Conservation (phyloP, 129 eudicot species). For the Rutidosis leptorrhynchoides region DNA sequence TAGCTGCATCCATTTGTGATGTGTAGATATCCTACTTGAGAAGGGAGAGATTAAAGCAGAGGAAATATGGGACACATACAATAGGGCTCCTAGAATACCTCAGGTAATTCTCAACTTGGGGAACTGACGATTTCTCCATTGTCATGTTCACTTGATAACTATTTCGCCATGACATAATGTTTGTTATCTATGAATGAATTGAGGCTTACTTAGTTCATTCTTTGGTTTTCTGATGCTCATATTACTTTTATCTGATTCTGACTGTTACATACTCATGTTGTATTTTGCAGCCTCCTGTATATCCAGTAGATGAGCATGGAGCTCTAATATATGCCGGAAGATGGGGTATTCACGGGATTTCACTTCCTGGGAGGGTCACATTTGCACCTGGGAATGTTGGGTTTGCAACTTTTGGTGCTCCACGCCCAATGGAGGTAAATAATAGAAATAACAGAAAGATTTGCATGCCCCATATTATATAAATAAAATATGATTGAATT, state of each 20-base stretch:
- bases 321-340: slow-evolving; percentile 85
- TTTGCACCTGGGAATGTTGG: slow-evolving; percentile 96
- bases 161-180: not conserved
- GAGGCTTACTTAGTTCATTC: too few species aligned
- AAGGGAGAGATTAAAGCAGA: slow-evolving; percentile 73
- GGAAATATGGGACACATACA: slow-evolving; percentile 78
- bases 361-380: slow-evolving; percentile 92
- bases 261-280: too few species aligned
- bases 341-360: slow-evolving; percentile 91
- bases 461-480: too few species aligned
- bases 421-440: slow-evolving; percentile 95
- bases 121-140: too few species aligned
- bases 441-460: too few species aligned
- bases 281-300: slow-evolving; percentile 67
- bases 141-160: too few species aligned
- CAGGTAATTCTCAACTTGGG: slow-evolving; percentile 53
- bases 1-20: too few species aligned
- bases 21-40: slow-evolving; percentile 75
- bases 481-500: too few species aligned
- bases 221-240: too few species aligned
- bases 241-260: too few species aligned
- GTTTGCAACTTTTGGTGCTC: slow-evolving; percentile 93
- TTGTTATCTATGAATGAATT: too few species aligned
- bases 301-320: slow-evolving; percentile 74
- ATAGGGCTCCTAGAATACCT: slow-evolving; percentile 54